These are phyloP conservation scores for Phialophora tarda DNA, from an alignment of 2,329 filamentous ascomycete species.

Conservation along the genomic window DNA sequence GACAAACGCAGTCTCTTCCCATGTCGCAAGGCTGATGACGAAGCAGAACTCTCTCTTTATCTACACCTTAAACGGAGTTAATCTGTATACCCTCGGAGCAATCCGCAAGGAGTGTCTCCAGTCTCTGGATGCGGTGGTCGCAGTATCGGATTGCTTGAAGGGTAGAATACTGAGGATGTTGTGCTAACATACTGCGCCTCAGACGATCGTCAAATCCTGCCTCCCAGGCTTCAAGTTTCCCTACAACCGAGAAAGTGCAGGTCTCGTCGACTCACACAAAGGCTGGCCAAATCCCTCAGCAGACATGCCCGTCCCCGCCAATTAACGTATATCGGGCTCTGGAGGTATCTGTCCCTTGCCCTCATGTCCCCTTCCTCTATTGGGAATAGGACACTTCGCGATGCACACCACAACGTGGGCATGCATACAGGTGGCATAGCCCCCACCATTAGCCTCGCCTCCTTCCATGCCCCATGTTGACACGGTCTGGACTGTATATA, in stretches of 20 bases:
- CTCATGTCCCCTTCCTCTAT: not conserved
- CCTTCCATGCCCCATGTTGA: not conserved
- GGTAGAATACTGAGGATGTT: not conserved
- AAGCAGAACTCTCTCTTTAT: not conserved
- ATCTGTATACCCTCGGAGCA: not conserved
- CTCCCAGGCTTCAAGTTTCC: not conserved
- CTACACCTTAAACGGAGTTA: not conserved
- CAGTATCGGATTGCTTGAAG: not conserved
- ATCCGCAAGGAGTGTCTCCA: not conserved
- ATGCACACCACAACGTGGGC: not conserved
- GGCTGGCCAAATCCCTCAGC: not conserved
- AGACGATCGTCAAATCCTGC: not conserved
- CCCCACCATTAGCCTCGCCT: not conserved
- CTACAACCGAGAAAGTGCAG: not conserved
- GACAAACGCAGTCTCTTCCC: not conserved
- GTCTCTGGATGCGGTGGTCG: not conserved
- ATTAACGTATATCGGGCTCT: not conserved
- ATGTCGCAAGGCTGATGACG: not conserved
- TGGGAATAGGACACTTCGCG: not conserved
- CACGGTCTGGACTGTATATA: conserved; percentile 9
- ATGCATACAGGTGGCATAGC: conserved; percentile 9
- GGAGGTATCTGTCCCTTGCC: not conserved
- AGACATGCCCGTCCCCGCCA: not conserved
- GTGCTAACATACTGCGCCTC: not conserved
- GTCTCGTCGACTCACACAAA: not conserved